Percentiles rank a stretch among this genome's conserved stretches.
phyloP scores from a whole-genome alignment of 345 rosid species.

The Lepidium didymum region DNA sequence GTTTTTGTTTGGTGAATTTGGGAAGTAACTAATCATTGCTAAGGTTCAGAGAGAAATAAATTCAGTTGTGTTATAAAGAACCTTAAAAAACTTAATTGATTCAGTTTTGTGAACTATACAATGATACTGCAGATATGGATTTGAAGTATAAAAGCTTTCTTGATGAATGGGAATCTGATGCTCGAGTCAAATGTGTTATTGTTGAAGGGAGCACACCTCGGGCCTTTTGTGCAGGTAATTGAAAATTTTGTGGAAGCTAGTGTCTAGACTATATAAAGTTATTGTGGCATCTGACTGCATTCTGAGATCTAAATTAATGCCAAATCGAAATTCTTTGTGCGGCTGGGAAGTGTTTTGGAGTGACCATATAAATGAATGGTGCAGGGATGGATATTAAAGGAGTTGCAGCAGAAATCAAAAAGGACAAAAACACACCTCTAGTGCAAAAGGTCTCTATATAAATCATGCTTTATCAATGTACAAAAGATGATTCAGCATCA shows the following conservation, averaged over 20 bases:
- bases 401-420: slow-evolving; percentile 66
- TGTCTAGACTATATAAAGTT: neutral
- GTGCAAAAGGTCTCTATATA: slow-evolving; percentile 60
- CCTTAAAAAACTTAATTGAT: no score
- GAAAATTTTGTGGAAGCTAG: neutral
- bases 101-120: neutral
- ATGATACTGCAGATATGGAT: slow-evolving; percentile 61
- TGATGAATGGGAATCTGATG: slow-evolving; percentile 89
- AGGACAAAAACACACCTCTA: slow-evolving; percentile 65
- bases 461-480: slow-evolving; percentile 10
- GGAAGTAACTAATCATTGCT: neutral
- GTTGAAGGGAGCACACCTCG: slow-evolving; percentile 73
- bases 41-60: neutral
- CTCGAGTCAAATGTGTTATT: slow-evolving; percentile 67
- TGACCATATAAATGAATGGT: slow-evolving; percentile 36
- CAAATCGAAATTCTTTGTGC: neutral
- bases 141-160: slow-evolving; percentile 59
- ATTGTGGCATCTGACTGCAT: neutral
- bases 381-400: slow-evolving; percentile 95
- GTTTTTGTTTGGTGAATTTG: neutral
- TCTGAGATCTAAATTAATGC: neutral
- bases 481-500: neutral
- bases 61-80: neutral
- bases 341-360: slow-evolving; percentile 25
- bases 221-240: slow-evolving; percentile 79